Percentiles rank a stretch among this genome's conserved stretches.
phyloP scores from a whole-genome alignment of 768 basidiomycete species.

The Panaeolus papilionaceus region DNA sequence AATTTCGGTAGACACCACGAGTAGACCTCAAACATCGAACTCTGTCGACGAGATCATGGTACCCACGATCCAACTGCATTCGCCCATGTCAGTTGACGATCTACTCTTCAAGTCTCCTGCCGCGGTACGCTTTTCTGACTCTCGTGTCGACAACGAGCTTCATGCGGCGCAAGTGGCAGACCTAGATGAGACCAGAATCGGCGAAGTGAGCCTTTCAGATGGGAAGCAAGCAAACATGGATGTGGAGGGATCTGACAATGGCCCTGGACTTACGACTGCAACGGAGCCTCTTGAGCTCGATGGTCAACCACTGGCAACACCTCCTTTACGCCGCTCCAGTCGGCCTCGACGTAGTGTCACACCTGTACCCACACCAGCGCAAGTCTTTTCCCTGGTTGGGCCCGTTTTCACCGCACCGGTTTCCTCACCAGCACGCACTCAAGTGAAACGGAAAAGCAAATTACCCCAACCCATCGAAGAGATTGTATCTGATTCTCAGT shows the following conservation, averaged over 20 bases:
- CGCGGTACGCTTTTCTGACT: slow-evolving; percentile 1
- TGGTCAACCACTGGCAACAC: slow-evolving; percentile 26
- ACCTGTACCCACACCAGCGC: slow-evolving; percentile 31
- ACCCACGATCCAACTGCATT: background rate
- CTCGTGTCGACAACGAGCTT: background rate
- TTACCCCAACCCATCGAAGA: slow-evolving; percentile 23
- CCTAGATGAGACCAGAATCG: background rate
- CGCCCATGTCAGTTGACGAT: slow-evolving; percentile 33
- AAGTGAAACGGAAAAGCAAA: slow-evolving; percentile 26
- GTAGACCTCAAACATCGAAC: background rate
- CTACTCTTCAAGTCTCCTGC: slow-evolving; percentile 30
- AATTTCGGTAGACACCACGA: slow-evolving; percentile 10
- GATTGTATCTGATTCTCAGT: slow-evolving; percentile 29
- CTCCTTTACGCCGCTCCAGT: slow-evolving; percentile 45
- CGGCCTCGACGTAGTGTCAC: slow-evolving; percentile 44
- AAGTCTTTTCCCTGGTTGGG: slow-evolving; percentile 7
- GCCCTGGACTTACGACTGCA: background rate
- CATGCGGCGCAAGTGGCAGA: background rate
- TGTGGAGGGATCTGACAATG: background rate
- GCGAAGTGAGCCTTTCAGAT: background rate
- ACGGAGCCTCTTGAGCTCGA: background rate
- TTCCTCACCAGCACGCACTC: slow-evolving; percentile 31
- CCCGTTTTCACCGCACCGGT: slow-evolving; percentile 17
- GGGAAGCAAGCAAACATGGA: background rate
- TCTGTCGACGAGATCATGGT: slow-evolving; percentile 13